Evolutionary conservation across 2,329 filamentous ascomycete species (phyloP), one percentile per base, ranked within the genome.

Genomic region (Penicillium sclerotiorum): DNA sequence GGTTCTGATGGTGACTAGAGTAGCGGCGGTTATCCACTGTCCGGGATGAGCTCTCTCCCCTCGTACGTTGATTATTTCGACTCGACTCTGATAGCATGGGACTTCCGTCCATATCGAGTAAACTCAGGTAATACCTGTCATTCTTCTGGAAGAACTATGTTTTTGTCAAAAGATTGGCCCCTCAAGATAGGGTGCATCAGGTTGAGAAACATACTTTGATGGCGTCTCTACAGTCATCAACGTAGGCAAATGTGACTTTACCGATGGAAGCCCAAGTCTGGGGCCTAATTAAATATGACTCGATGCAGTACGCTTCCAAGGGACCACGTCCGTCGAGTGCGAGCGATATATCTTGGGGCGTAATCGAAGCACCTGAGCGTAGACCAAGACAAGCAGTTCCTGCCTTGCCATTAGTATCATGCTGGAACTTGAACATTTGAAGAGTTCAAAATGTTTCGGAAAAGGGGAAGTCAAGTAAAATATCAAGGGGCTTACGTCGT

Each of bases 161-260:
- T 11, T n/a, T 17, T 8, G 32, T 43, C 12, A 52, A 23, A 5
- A n/a, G 8, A 11, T 32, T n/a, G n/a, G n/a, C n/a, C n/a, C n/a
- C n/a, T n/a, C n/a, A n/a, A n/a, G n/a, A n/a, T n/a, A n/a, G n/a
- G 13, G 17, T 32, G 23, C 6, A 18, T 6, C 7, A 6, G 33
- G 15, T 40, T 11, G 17, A 33, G 8, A 13, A 9, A 50, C 47
- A 30, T 53, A 62, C 67, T 50, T 55, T 62, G 40, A 63, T 55
- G 1, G 59, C 58, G 45, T 63, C 61, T 25, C 47, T 47, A 32
- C 47, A 63, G 22, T 63, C 61, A 22, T 57, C 61, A 8, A 63
- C 55, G 35, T 53, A 63, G 45, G 59, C 56, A 45, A 63, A 63
- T 3, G 55, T 61, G 17, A 61, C 59, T 25, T 45, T 61, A 32